Percentiles rank a stretch among this genome's conserved stretches.
phyloP scores from a whole-genome alignment of 345 rosid species.

The Lepidium aucheri region DNA sequence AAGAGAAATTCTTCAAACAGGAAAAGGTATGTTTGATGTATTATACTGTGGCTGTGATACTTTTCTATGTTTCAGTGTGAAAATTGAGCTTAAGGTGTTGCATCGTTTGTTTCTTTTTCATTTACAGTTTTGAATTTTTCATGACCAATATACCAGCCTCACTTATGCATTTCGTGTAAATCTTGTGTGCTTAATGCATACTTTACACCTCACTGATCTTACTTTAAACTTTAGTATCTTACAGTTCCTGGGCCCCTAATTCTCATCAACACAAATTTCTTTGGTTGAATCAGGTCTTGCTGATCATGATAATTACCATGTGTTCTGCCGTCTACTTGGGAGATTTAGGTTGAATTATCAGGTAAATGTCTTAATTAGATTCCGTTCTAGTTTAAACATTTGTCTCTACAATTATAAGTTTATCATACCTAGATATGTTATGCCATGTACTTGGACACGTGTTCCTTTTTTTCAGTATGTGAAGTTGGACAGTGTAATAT shows the following conservation, averaged over 20 bases:
- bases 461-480: neutral
- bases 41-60: neutral
- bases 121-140: conserved; percentile 3
- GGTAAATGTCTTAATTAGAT: conserved; percentile 35
- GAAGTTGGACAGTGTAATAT: neutral
- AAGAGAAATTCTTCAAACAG: conserved; percentile 87
- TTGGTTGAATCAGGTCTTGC: conserved; percentile 68
- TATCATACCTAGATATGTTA: neutral
- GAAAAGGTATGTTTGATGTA: conserved; percentile 48
- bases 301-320: conserved; percentile 99
- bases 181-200: neutral
- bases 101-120: neutral
- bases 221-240: neutral
- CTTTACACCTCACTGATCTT: neutral
- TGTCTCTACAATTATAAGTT: neutral
- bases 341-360: conserved; percentile 93
- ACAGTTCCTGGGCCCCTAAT: neutral
- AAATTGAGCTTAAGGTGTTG: neutral
- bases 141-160: neutral
- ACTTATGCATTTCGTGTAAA: neutral
- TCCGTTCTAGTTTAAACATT: neutral
- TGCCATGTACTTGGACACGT: neutral
- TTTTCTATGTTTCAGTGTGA: neutral
- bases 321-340: conserved; percentile 96
- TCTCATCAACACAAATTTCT: conserved; percentile 11